phyloP scores from a whole-genome alignment of 2,329 filamentous ascomycete genomes.

The Gyromitra esculenta region DNA sequence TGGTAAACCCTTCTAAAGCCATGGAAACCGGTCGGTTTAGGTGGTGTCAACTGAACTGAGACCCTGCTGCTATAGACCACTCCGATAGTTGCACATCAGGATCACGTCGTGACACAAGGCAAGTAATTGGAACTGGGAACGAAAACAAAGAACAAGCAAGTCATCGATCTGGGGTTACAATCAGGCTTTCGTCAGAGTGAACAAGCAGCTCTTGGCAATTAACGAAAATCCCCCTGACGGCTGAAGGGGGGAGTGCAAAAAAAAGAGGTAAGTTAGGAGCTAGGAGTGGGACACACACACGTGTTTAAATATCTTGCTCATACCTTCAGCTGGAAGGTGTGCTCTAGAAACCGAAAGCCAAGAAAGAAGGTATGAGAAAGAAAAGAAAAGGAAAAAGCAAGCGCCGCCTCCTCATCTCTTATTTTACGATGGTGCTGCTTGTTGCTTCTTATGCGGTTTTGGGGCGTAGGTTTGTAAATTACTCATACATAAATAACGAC shows the following conservation, averaged over 20 bases:
- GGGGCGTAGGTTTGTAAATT: not conserved
- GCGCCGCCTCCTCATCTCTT: not conserved
- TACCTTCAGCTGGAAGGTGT: not conserved
- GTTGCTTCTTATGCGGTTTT: not conserved
- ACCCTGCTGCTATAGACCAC: too few species aligned
- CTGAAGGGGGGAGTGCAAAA: too few species aligned
- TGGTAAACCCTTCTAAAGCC: too few species aligned
- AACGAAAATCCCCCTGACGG: not conserved
- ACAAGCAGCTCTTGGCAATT: not conserved
- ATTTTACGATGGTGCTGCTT: not conserved
- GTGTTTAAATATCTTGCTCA: constrained; percentile 11
- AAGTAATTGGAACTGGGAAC: not conserved
- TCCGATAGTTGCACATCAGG: not conserved
- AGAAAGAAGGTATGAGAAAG: not conserved
- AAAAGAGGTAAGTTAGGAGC: not conserved
- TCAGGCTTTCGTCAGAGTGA: not conserved
- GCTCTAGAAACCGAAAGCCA: constrained; percentile 5
- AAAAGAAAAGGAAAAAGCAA: constrained; percentile 4
- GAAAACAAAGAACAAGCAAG: constrained; percentile 3
- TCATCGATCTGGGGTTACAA: not conserved
- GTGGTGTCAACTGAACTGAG: too few species aligned
- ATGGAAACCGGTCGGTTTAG: too few species aligned
- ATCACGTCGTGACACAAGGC: not conserved
- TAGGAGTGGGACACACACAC: constrained; percentile 11
- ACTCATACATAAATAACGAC: constrained; percentile 12